Conservation (phyloP, 2,329 filamentous ascomycete species). For the Diaporthe ampelina region DNA sequence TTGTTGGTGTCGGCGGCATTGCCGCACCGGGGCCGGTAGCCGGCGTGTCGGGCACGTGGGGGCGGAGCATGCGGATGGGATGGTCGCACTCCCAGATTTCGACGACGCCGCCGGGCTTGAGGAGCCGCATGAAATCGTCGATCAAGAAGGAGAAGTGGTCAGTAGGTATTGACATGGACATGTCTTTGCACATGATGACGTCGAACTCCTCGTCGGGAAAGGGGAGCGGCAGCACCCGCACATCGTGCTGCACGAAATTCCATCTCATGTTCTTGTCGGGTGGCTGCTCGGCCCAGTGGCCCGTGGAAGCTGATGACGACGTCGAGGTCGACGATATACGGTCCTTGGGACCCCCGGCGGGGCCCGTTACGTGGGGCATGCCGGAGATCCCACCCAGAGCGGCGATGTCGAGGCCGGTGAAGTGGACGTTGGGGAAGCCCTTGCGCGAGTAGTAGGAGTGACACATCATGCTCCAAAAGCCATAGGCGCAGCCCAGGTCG, state of each 20-base stretch:
- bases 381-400: slow-evolving; percentile 57
- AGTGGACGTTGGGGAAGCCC: slow-evolving; percentile 79
- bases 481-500: slow-evolving; percentile 89
- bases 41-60: slow-evolving; percentile 76
- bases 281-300: slow-evolving; percentile 41
- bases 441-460: slow-evolving; percentile 81
- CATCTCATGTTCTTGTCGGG: slow-evolving; percentile 83
- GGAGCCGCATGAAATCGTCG: slow-evolving; percentile 82
- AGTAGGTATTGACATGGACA: slow-evolving; percentile 76
- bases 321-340: slow-evolving; percentile 38
- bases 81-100: slow-evolving; percentile 95
- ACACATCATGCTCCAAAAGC: slow-evolving; percentile 91
- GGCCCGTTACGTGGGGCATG: slow-evolving; percentile 12
- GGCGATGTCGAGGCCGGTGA: slow-evolving; percentile 86
- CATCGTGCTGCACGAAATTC: slow-evolving; percentile 90
- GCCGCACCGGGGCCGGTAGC: slow-evolving; percentile 40
- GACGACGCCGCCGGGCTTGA: slow-evolving; percentile 82
- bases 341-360: slow-evolving; percentile 23
- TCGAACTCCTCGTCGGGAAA: slow-evolving; percentile 87
- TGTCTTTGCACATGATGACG: slow-evolving; percentile 89
- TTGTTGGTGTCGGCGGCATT: slow-evolving; percentile 6
- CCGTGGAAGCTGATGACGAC: slow-evolving; percentile 27
- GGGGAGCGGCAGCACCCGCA: slow-evolving; percentile 81
- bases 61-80: slow-evolving; percentile 84
- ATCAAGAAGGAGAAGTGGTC: slow-evolving; percentile 68